Evolutionary conservation across 2,329 filamentous ascomycete genomes (phyloP).

Genomic region (Colletotrichum lini): DNA sequence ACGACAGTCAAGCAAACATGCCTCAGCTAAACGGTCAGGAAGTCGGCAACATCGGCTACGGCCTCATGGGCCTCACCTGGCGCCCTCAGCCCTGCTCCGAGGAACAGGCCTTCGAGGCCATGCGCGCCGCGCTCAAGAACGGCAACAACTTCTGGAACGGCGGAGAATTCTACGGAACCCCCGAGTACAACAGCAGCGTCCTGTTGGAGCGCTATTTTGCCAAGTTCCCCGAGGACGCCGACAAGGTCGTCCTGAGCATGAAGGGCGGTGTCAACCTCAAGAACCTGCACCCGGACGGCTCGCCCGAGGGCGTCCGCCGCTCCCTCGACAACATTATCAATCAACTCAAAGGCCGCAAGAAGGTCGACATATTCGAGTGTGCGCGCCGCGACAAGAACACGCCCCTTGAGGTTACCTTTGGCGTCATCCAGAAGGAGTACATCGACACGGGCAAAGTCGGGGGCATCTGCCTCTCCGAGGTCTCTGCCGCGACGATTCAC

Average conservation of each 20-base stretch:
- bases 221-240: slow-evolving; percentile 74
- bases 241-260: slow-evolving; percentile 72
- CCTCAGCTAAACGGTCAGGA: slow-evolving; percentile 57
- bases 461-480: slow-evolving; percentile 67
- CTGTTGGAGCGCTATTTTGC: slow-evolving; percentile 74
- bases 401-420: slow-evolving; percentile 61
- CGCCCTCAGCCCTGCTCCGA: slow-evolving; percentile 55
- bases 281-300: slow-evolving; percentile 62
- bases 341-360: slow-evolving; percentile 68
- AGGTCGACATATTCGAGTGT: slow-evolving; percentile 73
- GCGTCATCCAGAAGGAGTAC: slow-evolving; percentile 62
- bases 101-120: slow-evolving; percentile 66
- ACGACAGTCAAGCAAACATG: slow-evolving; percentile 45
- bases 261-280: slow-evolving; percentile 67
- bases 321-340: slow-evolving; percentile 71
- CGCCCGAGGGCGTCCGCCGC: slow-evolving; percentile 66
- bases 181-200: slow-evolving; percentile 70
- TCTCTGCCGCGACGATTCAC: slow-evolving; percentile 63
- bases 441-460: slow-evolving; percentile 67
- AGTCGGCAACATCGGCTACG: slow-evolving; percentile 66
- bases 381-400: slow-evolving; percentile 68
- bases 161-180: slow-evolving; percentile 75
- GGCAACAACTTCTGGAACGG: slow-evolving; percentile 72
- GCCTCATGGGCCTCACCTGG: slow-evolving; percentile 68
- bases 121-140: slow-evolving; percentile 65